phyloP scores from a whole-genome alignment of 2,329 filamentous ascomycete genomes.

The Sporothrix curviconia region DNA sequence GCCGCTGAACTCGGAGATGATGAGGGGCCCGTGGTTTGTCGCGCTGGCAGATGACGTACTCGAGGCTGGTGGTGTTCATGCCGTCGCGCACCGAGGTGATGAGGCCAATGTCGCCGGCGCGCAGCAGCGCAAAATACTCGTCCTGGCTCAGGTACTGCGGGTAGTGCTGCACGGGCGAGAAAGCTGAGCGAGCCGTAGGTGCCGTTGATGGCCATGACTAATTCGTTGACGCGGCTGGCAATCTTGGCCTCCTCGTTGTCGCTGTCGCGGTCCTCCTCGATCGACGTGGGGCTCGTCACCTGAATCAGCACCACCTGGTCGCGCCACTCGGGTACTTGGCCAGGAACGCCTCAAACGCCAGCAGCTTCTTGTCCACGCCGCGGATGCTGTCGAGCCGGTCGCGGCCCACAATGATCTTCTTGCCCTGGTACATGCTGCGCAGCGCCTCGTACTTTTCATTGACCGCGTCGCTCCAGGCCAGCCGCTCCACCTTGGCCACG shows the following conservation, averaged over 20 bases:
- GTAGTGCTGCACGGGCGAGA: constrained; percentile 88
- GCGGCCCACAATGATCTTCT: constrained; percentile 90
- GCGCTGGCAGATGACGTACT: constrained; percentile 89
- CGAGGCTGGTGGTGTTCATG: constrained; percentile 95
- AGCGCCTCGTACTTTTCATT: constrained; percentile 68
- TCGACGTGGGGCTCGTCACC: constrained; percentile 79
- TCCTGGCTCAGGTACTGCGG: constrained; percentile 84
- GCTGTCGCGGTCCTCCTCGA: constrained; percentile 72
- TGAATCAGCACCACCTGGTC: constrained; percentile 91
- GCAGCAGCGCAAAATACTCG: constrained; percentile 91
- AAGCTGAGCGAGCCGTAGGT: constrained; percentile 80
- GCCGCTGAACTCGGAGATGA: constrained; percentile 93
- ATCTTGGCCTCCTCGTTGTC: constrained; percentile 74
- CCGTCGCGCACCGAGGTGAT: constrained; percentile 95
- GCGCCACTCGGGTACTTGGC: constrained; percentile 83
- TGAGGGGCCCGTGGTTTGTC: constrained; percentile 79
- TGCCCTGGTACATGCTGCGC: constrained; percentile 72
- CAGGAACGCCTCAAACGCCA: constrained; percentile 88
- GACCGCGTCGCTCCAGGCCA: constrained; percentile 64
- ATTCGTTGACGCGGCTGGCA: constrained; percentile 79
- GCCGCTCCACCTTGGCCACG: constrained; percentile 66
- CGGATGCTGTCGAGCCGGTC: constrained; percentile 90
- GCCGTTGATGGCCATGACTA: constrained; percentile 88
- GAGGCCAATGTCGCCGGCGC: constrained; percentile 81
- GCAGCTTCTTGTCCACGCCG: constrained; percentile 90